Conservation (phyloP, 2,329 filamentous ascomycete genomes). For the Neofusicoccum laricinum region DNA sequence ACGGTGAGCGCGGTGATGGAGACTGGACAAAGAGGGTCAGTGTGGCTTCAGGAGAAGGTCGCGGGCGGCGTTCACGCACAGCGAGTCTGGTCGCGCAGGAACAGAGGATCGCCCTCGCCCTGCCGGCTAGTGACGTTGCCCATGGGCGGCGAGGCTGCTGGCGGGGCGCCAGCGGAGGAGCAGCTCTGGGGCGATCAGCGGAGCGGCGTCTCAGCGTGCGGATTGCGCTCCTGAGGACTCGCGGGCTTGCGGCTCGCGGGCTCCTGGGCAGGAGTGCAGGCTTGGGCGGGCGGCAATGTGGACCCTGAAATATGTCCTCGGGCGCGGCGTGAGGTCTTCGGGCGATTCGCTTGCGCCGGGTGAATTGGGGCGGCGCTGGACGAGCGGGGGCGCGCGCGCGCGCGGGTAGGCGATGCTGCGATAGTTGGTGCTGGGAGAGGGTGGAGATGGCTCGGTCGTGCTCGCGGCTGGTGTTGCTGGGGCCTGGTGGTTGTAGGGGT, state of each 20-base stretch:
- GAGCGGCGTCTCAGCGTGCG: background rate
- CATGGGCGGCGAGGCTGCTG: constrained; percentile 54
- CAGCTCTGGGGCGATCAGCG: background rate
- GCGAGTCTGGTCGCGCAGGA: constrained; percentile 86
- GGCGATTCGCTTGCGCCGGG: constrained; percentile 4
- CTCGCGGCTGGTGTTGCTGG: background rate
- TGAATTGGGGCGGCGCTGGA: constrained; percentile 1
- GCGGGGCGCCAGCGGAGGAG: constrained; percentile 6
- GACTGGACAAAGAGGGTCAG: constrained; percentile 54
- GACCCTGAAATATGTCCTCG: background rate
- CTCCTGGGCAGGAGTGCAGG: constrained; percentile 2
- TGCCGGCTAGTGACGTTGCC: constrained; percentile 86
- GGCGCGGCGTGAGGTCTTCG: background rate
- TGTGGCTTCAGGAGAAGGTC: background rate
- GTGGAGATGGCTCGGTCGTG: background rate
- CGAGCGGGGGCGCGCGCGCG: background rate
- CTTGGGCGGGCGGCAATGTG: background rate
- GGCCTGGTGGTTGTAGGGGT: constrained; percentile 8
- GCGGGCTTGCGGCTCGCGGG: constrained; percentile 9
- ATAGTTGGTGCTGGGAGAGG: background rate
- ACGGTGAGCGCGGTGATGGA: constrained; percentile 81
- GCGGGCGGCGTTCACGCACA: constrained; percentile 55
- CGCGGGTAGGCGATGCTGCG: constrained; percentile 4
- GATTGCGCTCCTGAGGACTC: constrained; percentile 2
- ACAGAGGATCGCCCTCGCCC: constrained; percentile 73